A percentile compares a stretch with the other conserved stretches of the same genome.
phyloP scores from a whole-genome alignment of 306 rosid species.

The Gynostemma pentaphyllum region DNA sequence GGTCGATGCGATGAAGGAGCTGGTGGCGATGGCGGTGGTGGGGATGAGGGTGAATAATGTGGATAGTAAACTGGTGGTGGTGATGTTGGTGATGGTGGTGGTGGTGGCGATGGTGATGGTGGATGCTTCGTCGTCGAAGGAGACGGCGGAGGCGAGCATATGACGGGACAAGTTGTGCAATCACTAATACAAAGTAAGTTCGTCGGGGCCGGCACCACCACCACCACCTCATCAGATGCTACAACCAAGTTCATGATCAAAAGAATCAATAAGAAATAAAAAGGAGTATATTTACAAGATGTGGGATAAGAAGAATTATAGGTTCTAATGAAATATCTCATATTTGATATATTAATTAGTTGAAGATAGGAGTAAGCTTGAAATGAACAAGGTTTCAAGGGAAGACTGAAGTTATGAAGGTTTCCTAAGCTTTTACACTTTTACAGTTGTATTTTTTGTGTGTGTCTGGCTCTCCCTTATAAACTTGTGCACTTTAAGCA shows the following conservation, averaged over 20 bases:
- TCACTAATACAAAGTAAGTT: conserved; percentile 56
- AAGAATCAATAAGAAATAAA: conserved; percentile 14
- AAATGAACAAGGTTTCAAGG: not conserved
- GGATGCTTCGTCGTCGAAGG: conserved; percentile 12
- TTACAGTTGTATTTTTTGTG: not conserved
- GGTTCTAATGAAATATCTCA: not conserved
- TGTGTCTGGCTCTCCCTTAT: not conserved
- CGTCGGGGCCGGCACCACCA: conserved; percentile 18
- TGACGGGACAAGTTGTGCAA: conserved; percentile 62
- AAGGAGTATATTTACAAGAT: conserved; percentile 1
- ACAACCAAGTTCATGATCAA: not conserved
- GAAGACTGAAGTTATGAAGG: not conserved
- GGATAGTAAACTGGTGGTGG: conserved; percentile 1
- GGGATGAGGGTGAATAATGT: conserved; percentile 12
- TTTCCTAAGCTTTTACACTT: not conserved
- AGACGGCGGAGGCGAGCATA: conserved; percentile 71
- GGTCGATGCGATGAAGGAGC: conserved; percentile 8
- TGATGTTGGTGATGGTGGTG: conserved; percentile 10
- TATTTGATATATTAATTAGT: not conserved
- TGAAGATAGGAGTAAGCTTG: conserved; percentile 3
- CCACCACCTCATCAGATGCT: conserved; percentile 17
- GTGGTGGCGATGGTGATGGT: conserved; percentile 12
- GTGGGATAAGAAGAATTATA: not conserved
- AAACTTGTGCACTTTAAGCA: not conserved
- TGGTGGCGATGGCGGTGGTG: not conserved